phyloP scores from a whole-genome alignment of 2,329 filamentous ascomycete species.

The Thelonectria blattea region DNA sequence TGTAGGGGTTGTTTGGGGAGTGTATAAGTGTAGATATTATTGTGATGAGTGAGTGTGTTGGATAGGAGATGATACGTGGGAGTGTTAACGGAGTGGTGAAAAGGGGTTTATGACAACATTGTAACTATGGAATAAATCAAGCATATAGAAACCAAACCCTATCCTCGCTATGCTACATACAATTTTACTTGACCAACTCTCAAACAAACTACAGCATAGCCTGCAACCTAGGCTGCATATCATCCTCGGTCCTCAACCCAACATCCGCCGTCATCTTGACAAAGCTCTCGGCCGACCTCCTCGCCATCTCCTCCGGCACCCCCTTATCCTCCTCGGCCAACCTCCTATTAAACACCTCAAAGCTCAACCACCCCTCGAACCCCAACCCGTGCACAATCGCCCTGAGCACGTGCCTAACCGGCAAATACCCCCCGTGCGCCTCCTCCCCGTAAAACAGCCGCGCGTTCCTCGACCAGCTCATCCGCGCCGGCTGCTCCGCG shows the following conservation, averaged over 20 bases:
- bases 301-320: slow-evolving; percentile 65
- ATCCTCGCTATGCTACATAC: slow-evolving; percentile 7
- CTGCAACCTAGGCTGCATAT: slow-evolving; percentile 37
- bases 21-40: neutral
- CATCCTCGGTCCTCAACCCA: slow-evolving; percentile 36
- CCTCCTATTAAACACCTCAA: slow-evolving; percentile 68
- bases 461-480: slow-evolving; percentile 81
- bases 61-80: neutral
- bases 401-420: slow-evolving; percentile 64
- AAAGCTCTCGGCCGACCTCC: slow-evolving; percentile 58
- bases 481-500: slow-evolving; percentile 53
- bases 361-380: slow-evolving; percentile 72
- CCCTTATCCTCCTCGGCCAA: slow-evolving; percentile 60
- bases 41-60: neutral
- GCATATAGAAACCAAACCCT: no score
- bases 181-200: neutral
- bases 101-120: neutral
- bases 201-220: slow-evolving; percentile 42
- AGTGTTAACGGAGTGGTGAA: neutral
- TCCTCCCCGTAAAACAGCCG: slow-evolving; percentile 63
- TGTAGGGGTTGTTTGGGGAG: slow-evolving; percentile 9
- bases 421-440: slow-evolving; percentile 70
- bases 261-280: slow-evolving; percentile 51
- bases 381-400: slow-evolving; percentile 69
- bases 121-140: neutral